Percentiles rank a stretch among this genome's conserved stretches.
These are phyloP conservation scores for Fusarium nelsonii DNA, from an alignment of 2,329 filamentous ascomycete species.

Conservation along the genomic window DNA sequence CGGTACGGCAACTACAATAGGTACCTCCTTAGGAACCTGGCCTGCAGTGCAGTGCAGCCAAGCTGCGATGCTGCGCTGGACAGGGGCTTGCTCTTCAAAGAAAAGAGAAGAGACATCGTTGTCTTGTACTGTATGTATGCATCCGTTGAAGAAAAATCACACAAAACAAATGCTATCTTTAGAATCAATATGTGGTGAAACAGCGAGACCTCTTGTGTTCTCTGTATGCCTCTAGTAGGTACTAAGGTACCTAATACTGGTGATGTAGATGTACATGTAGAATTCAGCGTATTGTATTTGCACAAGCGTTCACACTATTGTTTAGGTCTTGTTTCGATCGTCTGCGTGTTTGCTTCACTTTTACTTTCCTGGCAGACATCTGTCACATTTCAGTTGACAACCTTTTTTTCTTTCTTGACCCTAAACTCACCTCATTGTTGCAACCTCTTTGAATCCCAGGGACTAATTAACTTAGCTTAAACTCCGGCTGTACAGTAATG, in stretches of 20 bases:
- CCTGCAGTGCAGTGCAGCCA: constrained; percentile 15
- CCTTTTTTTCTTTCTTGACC: constrained; percentile 8
- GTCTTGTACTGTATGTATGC: neutral
- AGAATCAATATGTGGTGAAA: constrained; percentile 37
- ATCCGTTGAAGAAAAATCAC: neutral
- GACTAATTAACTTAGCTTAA: neutral
- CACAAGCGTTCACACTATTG: constrained; percentile 14
- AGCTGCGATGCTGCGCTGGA: constrained; percentile 10
- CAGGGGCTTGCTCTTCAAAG: constrained; percentile 18
- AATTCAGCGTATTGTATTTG: neutral
- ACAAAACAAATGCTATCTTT: constrained; percentile 34
- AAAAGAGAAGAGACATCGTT: constrained; percentile 3
- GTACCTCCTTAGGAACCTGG: neutral
- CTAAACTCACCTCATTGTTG: neutral
- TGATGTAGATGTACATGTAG: neutral
- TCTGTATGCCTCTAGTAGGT: neutral
- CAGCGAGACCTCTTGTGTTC: constrained; percentile 7
- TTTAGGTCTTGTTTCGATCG: constrained; percentile 1
- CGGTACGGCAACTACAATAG: too few relatives aligned
- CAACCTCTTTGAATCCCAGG: neutral
- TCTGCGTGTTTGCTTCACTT: neutral
- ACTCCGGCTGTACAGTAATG: neutral
- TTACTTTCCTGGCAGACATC: neutral
- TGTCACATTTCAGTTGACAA: constrained; percentile 22
- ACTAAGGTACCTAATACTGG: neutral